Evolutionary conservation across 2,329 filamentous ascomycete species (phyloP).

Genomic region (Fusarium penzigii): DNA sequence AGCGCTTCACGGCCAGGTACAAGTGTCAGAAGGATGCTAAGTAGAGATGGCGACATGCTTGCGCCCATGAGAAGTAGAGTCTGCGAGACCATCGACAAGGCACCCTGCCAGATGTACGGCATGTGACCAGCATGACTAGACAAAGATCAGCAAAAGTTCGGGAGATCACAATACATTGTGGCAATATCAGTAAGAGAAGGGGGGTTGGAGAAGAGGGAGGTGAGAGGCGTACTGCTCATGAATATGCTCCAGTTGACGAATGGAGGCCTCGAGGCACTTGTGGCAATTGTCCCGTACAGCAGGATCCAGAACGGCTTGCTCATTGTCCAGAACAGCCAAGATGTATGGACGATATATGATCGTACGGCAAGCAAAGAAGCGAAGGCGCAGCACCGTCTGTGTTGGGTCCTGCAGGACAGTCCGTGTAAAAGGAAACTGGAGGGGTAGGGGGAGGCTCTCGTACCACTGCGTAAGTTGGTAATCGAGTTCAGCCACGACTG

Average conservation of each 20-base stretch:
- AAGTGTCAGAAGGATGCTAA: slow-evolving; percentile 60
- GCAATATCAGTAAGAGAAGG: slow-evolving; percentile 8
- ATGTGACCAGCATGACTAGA: slow-evolving; percentile 75
- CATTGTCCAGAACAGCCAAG: slow-evolving; percentile 75
- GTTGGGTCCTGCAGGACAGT: slow-evolving; percentile 69
- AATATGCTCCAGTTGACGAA: slow-evolving; percentile 78
- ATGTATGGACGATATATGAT: slow-evolving; percentile 87
- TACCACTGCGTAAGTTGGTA: slow-evolving; percentile 86
- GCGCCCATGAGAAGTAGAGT: slow-evolving; percentile 82
- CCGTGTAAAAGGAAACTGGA: slow-evolving; percentile 76
- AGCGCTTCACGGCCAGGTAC: slow-evolving; percentile 61
- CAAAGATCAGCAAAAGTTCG: slow-evolving; percentile 11
- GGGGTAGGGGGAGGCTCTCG: slow-evolving; percentile 70
- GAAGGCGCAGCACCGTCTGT: slow-evolving; percentile 75
- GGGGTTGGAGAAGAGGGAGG: too few species aligned
- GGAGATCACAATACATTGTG: not conserved
- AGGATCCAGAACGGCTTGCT: slow-evolving; percentile 69
- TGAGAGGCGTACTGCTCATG: slow-evolving; percentile 65
- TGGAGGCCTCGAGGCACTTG: slow-evolving; percentile 78
- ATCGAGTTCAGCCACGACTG: slow-evolving; percentile 77
- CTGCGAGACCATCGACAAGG: slow-evolving; percentile 80
- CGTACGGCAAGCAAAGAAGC: slow-evolving; percentile 83
- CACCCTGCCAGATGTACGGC: slow-evolving; percentile 84
- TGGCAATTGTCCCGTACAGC: slow-evolving; percentile 76
- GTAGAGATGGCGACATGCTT: slow-evolving; percentile 75